Base-by-base conservation (phyloP, 495 filamentous ascomycete genomes). In the Staphylotrichum tortipilum region DNA sequence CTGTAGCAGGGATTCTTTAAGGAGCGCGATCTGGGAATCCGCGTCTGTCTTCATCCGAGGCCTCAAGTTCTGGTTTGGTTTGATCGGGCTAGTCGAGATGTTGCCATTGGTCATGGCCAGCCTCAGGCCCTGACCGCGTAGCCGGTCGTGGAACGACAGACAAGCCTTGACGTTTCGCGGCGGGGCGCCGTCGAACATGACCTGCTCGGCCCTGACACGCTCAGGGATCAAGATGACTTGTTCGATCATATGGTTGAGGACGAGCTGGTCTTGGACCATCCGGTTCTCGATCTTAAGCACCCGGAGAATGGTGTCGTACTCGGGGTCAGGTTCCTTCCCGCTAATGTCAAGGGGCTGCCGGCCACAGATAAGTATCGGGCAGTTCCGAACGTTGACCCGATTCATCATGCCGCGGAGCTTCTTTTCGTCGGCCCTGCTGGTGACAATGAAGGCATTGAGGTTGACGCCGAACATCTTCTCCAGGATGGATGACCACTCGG, bases 231-330 rank as follows among this genome's bases (percentile, higher is more conserved):
- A 65, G 9, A 95, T 74, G 10, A 82, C 81, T 59, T 97, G 90
- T 49, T 99, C 92, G 38, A 95, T 85, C 7, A 71, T 66, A 57
- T 90, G 75, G 45, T 80, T 82, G 62, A 99, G 88, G 62, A 99
- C 84, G 26, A 97, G 67, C 43, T 89, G 83, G 50, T 85, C 82
- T 29, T 80, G 81, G 19, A 94, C 86, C 36, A 83, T 65, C 12
- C 83, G 77, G 61, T 91, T 81, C 54, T 92, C 84, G 55, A 98
- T 82, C 70, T 89, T 80, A 34, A 98, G 74, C 5, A 84, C 78
- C 41, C 86, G 76, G 31, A 96, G 70, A 26, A 86, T 81, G 3
- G 92, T 97, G 45, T 86, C 78, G 50, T 83, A 86, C 3, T 71
- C 61, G 28, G 59, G 41, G 51, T 89, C 82, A 7, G 92, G 92